phyloP scores from a whole-genome alignment of 2,329 filamentous ascomycete genomes.

The Madurella fahalii region DNA sequence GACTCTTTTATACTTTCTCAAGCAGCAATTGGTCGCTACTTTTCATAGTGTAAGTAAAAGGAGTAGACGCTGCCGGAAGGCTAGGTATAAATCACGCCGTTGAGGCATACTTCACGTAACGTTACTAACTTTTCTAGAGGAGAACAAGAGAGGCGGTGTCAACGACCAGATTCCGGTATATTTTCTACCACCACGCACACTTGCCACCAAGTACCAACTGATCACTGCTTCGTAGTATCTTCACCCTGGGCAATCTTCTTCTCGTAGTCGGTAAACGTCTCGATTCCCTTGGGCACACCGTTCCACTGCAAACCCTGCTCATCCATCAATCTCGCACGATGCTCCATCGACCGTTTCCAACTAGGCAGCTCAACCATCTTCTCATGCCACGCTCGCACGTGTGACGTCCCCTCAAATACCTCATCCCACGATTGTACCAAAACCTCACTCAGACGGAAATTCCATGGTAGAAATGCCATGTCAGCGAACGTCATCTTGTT shows the following conservation, averaged over 20 bases:
- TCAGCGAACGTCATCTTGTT: slow-evolving; percentile 24
- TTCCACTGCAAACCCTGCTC: slow-evolving; percentile 35
- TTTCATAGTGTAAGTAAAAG: too few relatives aligned
- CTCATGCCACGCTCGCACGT: slow-evolving; percentile 35
- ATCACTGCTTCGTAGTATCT: neutral
- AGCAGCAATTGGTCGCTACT: too few relatives aligned
- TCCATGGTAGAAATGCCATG: slow-evolving; percentile 23
- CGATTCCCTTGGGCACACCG: slow-evolving; percentile 34
- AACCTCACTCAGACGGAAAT: slow-evolving; percentile 23
- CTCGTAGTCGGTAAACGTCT: slow-evolving; percentile 30
- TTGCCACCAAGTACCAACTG: too few relatives aligned
- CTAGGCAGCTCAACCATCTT: slow-evolving; percentile 31
- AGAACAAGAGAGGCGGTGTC: too few relatives aligned
- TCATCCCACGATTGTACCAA: slow-evolving; percentile 25
- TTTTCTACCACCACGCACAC: too few relatives aligned
- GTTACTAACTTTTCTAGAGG: too few relatives aligned
- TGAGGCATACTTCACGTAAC: too few relatives aligned
- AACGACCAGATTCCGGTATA: too few relatives aligned
- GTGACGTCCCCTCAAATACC: slow-evolving; percentile 25
- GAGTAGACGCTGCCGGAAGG: too few relatives aligned
- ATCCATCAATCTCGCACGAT: slow-evolving; percentile 32
- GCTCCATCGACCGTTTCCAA: slow-evolving; percentile 34
- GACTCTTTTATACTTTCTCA: too few relatives aligned
- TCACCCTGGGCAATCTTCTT: slow-evolving; percentile 22
- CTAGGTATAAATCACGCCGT: too few relatives aligned